Conservation (phyloP, 2,329 filamentous ascomycete genomes). For the Sarocladiaceae sp. region DNA sequence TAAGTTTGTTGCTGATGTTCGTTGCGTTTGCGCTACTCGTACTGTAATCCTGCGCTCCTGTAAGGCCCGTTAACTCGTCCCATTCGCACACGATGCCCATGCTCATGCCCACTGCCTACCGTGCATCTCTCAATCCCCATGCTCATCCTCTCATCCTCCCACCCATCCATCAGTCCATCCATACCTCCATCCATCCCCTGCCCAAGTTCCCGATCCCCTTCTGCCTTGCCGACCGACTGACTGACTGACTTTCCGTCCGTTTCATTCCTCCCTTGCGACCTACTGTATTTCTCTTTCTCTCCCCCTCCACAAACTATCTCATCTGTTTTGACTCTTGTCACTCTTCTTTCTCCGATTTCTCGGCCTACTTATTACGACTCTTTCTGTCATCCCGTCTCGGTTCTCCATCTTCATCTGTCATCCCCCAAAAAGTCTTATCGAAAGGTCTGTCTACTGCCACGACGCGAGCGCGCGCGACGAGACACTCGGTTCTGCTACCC, state of each 20-base stretch:
- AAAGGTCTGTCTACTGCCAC: not conserved
- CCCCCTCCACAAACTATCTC: conserved; percentile 3
- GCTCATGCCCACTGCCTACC: not conserved
- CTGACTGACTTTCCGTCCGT: conserved; percentile 2
- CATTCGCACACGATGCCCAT: no score
- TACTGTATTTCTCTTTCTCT: not conserved
- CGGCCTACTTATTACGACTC: not conserved
- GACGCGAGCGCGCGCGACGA: conserved; percentile 1
- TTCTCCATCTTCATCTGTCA: no score
- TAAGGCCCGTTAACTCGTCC: no score
- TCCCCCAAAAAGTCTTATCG: no score
- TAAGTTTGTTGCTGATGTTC: no score
- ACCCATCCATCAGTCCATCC: not conserved
- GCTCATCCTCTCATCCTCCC: not conserved
- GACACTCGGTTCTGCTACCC: conserved; percentile 2
- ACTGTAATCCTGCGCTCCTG: no score
- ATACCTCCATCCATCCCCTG: not conserved
- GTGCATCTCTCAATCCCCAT: conserved; percentile 2
- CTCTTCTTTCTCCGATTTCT: not conserved
- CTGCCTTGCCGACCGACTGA: conserved; percentile 2
- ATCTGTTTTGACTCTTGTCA: no score
- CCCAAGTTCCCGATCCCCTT: conserved; percentile 6
- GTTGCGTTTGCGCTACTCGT: no score
- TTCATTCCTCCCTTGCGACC: conserved; percentile 8
- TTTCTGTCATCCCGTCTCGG: not conserved